Base-by-base conservation (phyloP, 208 protist species). In the Crithidia sp. region DNA sequence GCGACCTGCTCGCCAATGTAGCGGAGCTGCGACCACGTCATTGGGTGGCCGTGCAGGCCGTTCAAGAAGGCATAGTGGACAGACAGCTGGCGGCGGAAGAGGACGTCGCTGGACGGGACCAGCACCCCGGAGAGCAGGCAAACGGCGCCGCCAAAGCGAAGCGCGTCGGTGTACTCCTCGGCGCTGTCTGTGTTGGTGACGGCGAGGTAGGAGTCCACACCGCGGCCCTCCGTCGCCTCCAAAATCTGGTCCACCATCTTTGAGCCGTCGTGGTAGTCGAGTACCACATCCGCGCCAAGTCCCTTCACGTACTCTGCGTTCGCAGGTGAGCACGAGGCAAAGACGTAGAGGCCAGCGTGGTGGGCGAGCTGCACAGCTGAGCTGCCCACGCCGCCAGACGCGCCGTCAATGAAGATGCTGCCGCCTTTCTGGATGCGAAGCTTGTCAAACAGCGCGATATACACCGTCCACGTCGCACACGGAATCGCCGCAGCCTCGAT, bases 141-240 rank as follows among this genome's bases (percentile, higher is more conserved):
- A 4, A 92, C 76, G 28, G 75, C 75, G 4, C 90, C 90, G 44
- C 90, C 88, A 77, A 92, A 90, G n/a, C 88, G 83, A 37, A 92
- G 64, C 7, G 67, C 82, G 14, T 88, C 71, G 5, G 77, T 75
- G 65, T 88, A 82, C 9, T 71, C 19, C 56, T 79, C 86, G 3
- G 79, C 79, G 13, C 85, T 67, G 17, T 47, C 44, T 4, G 83
- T 78, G 53, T 81, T 76, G 6, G 74, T 83, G 10, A 76, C 61
- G 53, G 93, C 89, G 56, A 96, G 68, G 19, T 93, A 72, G 74
- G 90, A 96, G 66, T 96, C 92, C 10, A 95, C 89, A 13, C 92
- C 92, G 54, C 53, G 40, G 10, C 58, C 73, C 28, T 71, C 65
- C 43, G 73, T 77, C 19, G 49, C 73, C 12, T 59, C 73, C 41